Evolutionary conservation across 345 rosid species (phyloP).

Genomic region (Populus pruinosa): DNA sequence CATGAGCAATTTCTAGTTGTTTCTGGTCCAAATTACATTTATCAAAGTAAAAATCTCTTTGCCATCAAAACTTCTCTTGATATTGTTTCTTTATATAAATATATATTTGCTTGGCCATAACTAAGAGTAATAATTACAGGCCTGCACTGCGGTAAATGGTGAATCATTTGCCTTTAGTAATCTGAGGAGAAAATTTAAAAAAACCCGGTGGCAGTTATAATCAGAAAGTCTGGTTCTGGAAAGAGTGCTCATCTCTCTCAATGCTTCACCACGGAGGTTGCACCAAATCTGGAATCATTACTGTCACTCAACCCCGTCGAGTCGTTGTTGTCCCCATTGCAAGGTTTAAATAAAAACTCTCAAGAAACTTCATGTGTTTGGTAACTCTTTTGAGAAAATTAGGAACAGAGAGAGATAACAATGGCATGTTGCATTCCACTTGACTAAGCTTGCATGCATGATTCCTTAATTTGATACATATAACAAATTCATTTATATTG

Average conservation of each 20-base stretch:
- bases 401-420: no score
- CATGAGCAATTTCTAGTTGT: no score
- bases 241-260: conserved; percentile 99
- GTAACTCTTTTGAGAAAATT: no score
- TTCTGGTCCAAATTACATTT: no score
- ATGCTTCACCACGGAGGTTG: conserved; percentile 79
- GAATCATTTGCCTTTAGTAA: conserved; percentile 64
- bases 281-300: conserved; percentile 65
- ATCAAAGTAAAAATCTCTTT: no score
- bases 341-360: conserved; percentile 34
- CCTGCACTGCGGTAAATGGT: conserved; percentile 36
- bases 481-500: no score
- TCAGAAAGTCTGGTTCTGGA: conserved; percentile 95
- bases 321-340: conserved; percentile 95
- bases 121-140: no score
- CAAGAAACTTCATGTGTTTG: not conserved
- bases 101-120: no score
- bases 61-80: no score
- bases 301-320: conserved; percentile 93
- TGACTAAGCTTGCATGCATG: not conserved
- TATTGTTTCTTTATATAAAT: no score
- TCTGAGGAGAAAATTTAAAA: conserved; percentile 71
- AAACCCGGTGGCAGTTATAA: conserved; percentile 70
- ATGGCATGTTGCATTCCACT: not conserved
- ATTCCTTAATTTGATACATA: not conserved